A percentile compares a stretch with the other conserved stretches of the same genome.
Evolutionary conservation across 495 filamentous ascomycete species (phyloP).

Genomic region (Filosporella fistucella): DNA sequence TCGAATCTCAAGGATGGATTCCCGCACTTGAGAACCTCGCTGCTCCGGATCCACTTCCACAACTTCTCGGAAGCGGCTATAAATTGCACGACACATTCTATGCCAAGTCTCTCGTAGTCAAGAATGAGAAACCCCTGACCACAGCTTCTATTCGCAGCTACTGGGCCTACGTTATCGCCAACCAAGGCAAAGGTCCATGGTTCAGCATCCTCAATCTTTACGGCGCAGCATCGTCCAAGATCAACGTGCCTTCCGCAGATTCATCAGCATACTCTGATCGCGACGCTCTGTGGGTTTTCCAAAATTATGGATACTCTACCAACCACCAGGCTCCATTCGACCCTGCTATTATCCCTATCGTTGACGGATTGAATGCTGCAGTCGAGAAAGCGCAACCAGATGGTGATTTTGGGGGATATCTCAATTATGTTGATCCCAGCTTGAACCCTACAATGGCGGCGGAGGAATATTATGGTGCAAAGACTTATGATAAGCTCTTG

Average conservation of each 20-base stretch:
- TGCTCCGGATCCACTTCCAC: constrained; percentile 21
- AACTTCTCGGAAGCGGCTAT: constrained; percentile 25
- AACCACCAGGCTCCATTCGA: constrained; percentile 31
- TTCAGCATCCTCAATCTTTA: constrained; percentile 47
- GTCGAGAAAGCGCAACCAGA: constrained; percentile 30
- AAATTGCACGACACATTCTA: constrained; percentile 44
- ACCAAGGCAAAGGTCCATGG: constrained; percentile 20
- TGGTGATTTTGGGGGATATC: constrained; percentile 50
- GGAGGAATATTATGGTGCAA: constrained; percentile 52
- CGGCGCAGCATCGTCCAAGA: constrained; percentile 43
- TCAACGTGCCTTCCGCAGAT: constrained; percentile 39
- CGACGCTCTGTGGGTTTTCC: constrained; percentile 52
- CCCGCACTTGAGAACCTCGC: constrained; percentile 35
- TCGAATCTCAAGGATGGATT: constrained; percentile 16
- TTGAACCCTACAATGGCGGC: constrained; percentile 41
- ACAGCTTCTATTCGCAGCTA: constrained; percentile 31
- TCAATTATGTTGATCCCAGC: constrained; percentile 67
- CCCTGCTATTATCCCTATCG: constrained; percentile 34
- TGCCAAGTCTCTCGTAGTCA: constrained; percentile 40
- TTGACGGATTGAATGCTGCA: constrained; percentile 34
- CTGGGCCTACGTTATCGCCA: constrained; percentile 39
- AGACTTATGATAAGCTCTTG: constrained; percentile 38
- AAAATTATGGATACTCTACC: constrained; percentile 49
- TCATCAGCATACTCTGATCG: constrained; percentile 54
- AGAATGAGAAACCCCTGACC: constrained; percentile 30